These are phyloP conservation scores for Serendipita sp. DNA, from an alignment of 768 basidiomycete species.

Conservation along the genomic window DNA sequence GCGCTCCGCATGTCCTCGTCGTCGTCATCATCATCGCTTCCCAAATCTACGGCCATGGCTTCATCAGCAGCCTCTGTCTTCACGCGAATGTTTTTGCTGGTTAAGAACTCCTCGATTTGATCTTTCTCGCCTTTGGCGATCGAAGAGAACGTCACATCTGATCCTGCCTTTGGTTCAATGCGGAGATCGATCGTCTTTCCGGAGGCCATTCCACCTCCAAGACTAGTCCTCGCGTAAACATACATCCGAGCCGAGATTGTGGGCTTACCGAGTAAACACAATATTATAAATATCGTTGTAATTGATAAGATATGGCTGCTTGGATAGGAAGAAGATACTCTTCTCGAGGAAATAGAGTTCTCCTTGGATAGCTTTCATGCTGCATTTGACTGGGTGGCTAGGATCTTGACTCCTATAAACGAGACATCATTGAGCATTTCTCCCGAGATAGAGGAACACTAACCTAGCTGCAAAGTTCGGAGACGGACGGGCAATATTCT, in stretches of 20 bases:
- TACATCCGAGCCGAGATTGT: neutral
- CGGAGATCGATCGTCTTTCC: conserved; percentile 90
- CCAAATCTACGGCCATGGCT: conserved; percentile 45
- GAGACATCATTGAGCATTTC: neutral
- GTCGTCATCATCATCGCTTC: conserved; percentile 58
- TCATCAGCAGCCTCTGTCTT: conserved; percentile 88
- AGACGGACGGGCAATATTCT: conserved; percentile 65
- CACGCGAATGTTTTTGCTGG: conserved; percentile 78
- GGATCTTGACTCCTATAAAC: conserved; percentile 39
- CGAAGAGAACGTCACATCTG: conserved; percentile 79
- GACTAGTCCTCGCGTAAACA: conserved; percentile 24
- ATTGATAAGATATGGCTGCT: conserved; percentile 81
- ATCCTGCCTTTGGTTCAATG: conserved; percentile 68
- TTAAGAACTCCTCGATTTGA: conserved; percentile 66
- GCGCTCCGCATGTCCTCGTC: conserved; percentile 69
- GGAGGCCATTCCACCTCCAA: conserved; percentile 72
- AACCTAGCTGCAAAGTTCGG: conserved; percentile 4
- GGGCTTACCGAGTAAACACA: conserved; percentile 58
- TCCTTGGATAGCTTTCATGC: conserved; percentile 90
- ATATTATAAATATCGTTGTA: conserved; percentile 79
- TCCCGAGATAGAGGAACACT: neutral
- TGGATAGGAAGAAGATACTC: conserved; percentile 94
- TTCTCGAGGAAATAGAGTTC: conserved; percentile 97
- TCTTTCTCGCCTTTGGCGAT: conserved; percentile 94
- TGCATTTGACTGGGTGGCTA: conserved; percentile 89